Evolutionary conservation across 768 basidiomycete genomes (phyloP), one percentile per base, ranked within the genome.

Genomic region (Hydnomerulius pinastri): DNA sequence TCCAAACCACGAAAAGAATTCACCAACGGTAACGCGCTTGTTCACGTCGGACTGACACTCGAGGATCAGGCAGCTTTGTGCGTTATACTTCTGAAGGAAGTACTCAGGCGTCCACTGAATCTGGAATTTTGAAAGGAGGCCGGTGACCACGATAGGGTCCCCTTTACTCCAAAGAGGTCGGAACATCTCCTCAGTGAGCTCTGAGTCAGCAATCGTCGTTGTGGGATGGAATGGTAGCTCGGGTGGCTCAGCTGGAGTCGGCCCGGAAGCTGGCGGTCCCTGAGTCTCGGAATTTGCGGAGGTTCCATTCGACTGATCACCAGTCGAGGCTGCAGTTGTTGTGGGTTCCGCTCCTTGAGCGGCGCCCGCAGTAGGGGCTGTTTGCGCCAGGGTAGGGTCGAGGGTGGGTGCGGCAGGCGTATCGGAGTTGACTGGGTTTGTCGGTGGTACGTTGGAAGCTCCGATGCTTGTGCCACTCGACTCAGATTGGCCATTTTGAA

Each of bases 1-100:
- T 49, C 91, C 91, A 65, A 96, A 97, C 68, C 69, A 66, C 10
- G 71, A 70, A 62, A 98, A 97, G 71, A 97, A 98, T 46, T 87
- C 80, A 6, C 74, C 77, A 5, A 98, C 85, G 0, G 80, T 86
- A 6, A 82, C 76, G 8, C 77, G 71, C 55, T 77, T 78, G 59
- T 80, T 87, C 43, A 66, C 63, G 48, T 93, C 86, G 2, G 77
- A 81, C 71, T 92, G 86, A 60, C 92, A 96, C 65, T 96, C 90
- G 13, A 92, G 76, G 49, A 97, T 84, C 43, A 85, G 73, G 64
- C 87, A 86, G 23, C 62, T 72, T 54, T 88, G 79, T 9, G 73
- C 66, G 6, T 81, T 84, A 63, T 88, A 87, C 54, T 83, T 75
- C 44, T 81, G 67, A 15, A 82, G 78, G 67, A 98, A 93, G 61